A percentile compares a stretch with the other conserved stretches of the same genome.
phyloP scores from a whole-genome alignment of 257 asterid species.

The Catharanthus roseus region DNA sequence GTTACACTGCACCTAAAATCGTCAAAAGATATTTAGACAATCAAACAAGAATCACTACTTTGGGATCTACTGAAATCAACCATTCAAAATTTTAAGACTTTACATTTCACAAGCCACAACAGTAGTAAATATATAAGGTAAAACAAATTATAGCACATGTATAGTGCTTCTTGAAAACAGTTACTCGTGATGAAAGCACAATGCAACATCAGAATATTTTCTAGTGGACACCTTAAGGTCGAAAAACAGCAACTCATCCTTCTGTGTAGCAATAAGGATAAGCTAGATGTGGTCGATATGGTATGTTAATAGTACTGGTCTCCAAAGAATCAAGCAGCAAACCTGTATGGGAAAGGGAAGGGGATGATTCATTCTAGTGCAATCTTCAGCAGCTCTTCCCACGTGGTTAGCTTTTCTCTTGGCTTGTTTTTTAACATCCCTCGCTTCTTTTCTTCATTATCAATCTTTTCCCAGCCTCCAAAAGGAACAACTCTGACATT shows the following conservation, averaged over 20 bases:
- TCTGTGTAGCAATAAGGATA: neutral
- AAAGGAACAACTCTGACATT: constrained; percentile 46
- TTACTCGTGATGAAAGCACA: neutral
- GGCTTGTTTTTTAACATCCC: constrained; percentile 56
- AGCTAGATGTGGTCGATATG: no score
- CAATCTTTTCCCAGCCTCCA: constrained; percentile 63
- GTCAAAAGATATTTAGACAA: neutral
- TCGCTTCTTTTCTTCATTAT: constrained; percentile 57
- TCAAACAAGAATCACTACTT: neutral
- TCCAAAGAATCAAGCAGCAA: neutral
- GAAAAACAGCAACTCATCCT: neutral
- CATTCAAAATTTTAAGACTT: neutral
- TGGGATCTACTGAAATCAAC: neutral
- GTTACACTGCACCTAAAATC: neutral
- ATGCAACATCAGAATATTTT: neutral
- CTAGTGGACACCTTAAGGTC: neutral
- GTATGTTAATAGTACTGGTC: no score
- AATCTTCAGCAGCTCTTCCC: constrained; percentile 65
- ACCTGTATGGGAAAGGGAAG: neutral
- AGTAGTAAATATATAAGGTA: neutral
- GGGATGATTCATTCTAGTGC: constrained; percentile 16
- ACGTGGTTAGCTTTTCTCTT: constrained; percentile 61
- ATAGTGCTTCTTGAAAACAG: neutral
- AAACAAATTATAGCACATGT: neutral
- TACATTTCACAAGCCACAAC: neutral